These are phyloP conservation scores for Daedalea quercina DNA, from an alignment of 768 basidiomycete genomes.

Conservation along the genomic window DNA sequence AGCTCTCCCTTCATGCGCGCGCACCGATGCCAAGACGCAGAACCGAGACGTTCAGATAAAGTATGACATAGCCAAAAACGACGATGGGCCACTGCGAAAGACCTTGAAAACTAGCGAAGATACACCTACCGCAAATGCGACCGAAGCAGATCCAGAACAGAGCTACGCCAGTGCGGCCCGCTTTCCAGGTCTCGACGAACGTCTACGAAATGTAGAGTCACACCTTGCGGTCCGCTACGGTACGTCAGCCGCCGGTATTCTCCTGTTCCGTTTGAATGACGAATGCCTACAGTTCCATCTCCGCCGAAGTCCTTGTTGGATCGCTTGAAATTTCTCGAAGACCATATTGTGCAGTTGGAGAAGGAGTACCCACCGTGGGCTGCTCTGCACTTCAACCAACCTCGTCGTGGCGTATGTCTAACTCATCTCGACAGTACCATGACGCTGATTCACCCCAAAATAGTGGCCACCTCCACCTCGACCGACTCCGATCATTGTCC, in stretches of 20 bases:
- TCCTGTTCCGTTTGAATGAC: too few relatives aligned
- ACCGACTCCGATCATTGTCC: constrained; percentile 71
- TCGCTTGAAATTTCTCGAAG: constrained; percentile 66
- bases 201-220: constrained; percentile 59
- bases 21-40: constrained; percentile 62
- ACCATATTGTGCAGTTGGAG: constrained; percentile 70
- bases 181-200: constrained; percentile 58
- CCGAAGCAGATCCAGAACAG: constrained; percentile 4
- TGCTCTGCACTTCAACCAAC: constrained; percentile 83
- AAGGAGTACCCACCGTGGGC: constrained; percentile 86
- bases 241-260: constrained; percentile 19
- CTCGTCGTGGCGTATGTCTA: constrained; percentile 63
- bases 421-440: not conserved
- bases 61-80: constrained; percentile 84
- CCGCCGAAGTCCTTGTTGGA: constrained; percentile 57
- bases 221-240: constrained; percentile 75
- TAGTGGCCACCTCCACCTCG: constrained; percentile 86
- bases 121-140: not conserved
- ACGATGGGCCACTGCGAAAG: constrained; percentile 65
- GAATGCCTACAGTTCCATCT: constrained; percentile 48
- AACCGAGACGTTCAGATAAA: constrained; percentile 78
- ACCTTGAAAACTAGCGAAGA: constrained; percentile 36
- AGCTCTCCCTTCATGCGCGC: constrained; percentile 53
- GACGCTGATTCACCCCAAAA: not conserved
- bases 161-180: constrained; percentile 30